Evolutionary conservation across 805 yeast genomes (phyloP).

Genomic region (Saccharomyces kudriavzevii): DNA sequence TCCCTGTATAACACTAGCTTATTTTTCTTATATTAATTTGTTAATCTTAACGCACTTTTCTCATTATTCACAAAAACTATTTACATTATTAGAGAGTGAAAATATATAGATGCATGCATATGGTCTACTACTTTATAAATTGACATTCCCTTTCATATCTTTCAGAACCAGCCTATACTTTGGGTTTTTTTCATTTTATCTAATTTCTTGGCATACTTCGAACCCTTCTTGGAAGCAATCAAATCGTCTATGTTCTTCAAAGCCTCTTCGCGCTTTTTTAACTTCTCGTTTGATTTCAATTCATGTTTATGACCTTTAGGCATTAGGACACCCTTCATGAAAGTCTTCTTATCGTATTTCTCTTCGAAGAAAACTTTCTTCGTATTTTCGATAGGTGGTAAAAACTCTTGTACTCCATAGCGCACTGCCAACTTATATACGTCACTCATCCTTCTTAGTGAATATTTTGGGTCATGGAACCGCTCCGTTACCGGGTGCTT

Average conservation of each 20-base stretch:
- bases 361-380: constrained; percentile 67
- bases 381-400: constrained; percentile 41
- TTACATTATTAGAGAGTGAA: not conserved
- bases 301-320: constrained; percentile 83
- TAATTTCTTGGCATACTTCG: constrained; percentile 37
- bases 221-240: constrained; percentile 57
- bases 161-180: constrained; percentile 25
- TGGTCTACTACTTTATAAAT: not conserved
- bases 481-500: constrained; percentile 73
- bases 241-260: constrained; percentile 57
- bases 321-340: constrained; percentile 65
- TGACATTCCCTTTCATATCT: not conserved
- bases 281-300: constrained; percentile 51
- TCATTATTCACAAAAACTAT: not conserved
- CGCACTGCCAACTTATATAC: constrained; percentile 73
- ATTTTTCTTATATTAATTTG: not conserved
- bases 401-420: constrained; percentile 68
- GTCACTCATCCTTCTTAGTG: constrained; percentile 75
- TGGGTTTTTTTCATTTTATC: constrained; percentile 33
- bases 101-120: not conserved
- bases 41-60: not conserved
- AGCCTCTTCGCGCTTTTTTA: constrained; percentile 56
- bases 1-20: not conserved
- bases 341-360: constrained; percentile 58
- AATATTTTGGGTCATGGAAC: constrained; percentile 70